These are phyloP conservation scores for Cercospora beticola DNA, from an alignment of 2,329 filamentous ascomycete species.

Conservation along the genomic window DNA sequence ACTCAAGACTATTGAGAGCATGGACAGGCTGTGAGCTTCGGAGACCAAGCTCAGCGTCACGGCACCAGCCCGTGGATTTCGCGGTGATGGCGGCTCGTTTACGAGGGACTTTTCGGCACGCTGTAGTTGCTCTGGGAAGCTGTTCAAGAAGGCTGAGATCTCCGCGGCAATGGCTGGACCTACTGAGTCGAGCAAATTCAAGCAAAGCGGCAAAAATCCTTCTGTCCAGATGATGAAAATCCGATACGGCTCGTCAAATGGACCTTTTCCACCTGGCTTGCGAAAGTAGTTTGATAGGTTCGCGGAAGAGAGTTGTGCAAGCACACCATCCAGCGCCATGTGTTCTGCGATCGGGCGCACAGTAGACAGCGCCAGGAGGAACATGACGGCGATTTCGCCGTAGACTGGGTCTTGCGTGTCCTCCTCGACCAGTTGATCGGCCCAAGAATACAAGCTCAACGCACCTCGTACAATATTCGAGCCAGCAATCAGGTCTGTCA, in stretches of 20 bases:
- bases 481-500: slow-evolving; percentile 53
- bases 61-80: slow-evolving; percentile 54
- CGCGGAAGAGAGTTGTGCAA: slow-evolving; percentile 75
- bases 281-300: slow-evolving; percentile 77
- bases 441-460: slow-evolving; percentile 88
- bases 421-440: slow-evolving; percentile 75
- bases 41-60: slow-evolving; percentile 72
- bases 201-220: slow-evolving; percentile 79
- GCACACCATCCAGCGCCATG: slow-evolving; percentile 80
- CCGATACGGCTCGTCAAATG: slow-evolving; percentile 72
- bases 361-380: slow-evolving; percentile 82
- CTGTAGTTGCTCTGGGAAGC: slow-evolving; percentile 76
- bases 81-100: slow-evolving; percentile 47
- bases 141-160: slow-evolving; percentile 81
- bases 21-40: slow-evolving; percentile 75
- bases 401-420: slow-evolving; percentile 80
- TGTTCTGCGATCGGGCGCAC: slow-evolving; percentile 82
- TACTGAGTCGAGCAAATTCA: slow-evolving; percentile 83
- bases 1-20: slow-evolving; percentile 71
- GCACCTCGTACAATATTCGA: slow-evolving; percentile 75
- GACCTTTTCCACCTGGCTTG: slow-evolving; percentile 65
- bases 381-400: slow-evolving; percentile 84
- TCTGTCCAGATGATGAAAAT: slow-evolving; percentile 89
- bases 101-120: slow-evolving; percentile 73
- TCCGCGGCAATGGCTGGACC: slow-evolving; percentile 80